Conservation (phyloP, 768 basidiomycete species). For the Phanerochaete sordida region DNA sequence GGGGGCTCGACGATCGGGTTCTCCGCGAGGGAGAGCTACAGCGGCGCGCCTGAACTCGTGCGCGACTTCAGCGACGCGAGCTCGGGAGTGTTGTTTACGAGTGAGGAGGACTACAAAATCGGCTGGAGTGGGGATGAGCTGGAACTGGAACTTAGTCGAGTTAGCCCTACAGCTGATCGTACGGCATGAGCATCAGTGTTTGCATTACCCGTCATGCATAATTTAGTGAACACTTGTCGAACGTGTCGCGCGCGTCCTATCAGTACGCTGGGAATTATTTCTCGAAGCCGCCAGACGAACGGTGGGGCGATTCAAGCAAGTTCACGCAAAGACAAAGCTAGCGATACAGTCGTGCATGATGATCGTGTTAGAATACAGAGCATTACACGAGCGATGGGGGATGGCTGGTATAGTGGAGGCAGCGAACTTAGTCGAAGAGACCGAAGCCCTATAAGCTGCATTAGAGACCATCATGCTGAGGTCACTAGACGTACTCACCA, state of each 20-base stretch:
- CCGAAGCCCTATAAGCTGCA: constrained; percentile 71
- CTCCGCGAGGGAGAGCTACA: background rate
- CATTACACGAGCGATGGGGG: constrained; percentile 4
- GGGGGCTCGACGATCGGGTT: background rate
- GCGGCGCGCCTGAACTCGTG: background rate
- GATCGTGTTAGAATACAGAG: constrained; percentile 12
- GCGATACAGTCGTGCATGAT: background rate
- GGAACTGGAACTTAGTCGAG: background rate
- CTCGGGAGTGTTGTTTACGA: background rate
- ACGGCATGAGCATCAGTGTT: no score
- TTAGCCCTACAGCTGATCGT: no score
- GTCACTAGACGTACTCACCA: constrained; percentile 51
- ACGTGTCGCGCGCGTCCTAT: no score
- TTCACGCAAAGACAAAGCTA: background rate
- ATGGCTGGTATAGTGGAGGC: constrained; percentile 2
- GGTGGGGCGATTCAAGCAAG: no score
- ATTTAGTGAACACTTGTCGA: no score
- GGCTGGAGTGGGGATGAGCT: background rate
- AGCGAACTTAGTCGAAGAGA: constrained; percentile 71
- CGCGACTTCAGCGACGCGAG: constrained; percentile 2
- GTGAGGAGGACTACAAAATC: background rate
- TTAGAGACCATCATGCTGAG: background rate
- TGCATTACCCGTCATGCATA: no score
- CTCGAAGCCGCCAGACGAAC: no score
- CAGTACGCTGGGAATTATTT: no score